Conservation (phyloP, 2,329 filamentous ascomycete genomes). For the Cladosporium austrohemisphaericum region DNA sequence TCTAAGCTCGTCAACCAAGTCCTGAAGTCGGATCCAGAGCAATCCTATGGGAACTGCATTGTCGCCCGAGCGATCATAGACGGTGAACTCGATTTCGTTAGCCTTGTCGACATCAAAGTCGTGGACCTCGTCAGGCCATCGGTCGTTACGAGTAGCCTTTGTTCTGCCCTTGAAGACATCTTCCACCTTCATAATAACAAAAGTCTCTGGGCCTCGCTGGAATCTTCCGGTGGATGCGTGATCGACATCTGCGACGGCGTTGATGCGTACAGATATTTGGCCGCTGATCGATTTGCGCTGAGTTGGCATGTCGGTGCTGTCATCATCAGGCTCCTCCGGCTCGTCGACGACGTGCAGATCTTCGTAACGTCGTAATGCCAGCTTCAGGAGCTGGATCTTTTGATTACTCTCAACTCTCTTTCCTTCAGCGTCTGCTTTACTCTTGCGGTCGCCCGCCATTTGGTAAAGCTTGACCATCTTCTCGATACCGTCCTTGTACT, state of each 20-base stretch:
- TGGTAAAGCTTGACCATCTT: conserved; percentile 98
- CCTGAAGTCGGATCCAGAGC: conserved; percentile 93
- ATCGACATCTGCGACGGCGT: conserved; percentile 89
- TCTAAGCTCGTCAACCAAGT: conserved; percentile 96
- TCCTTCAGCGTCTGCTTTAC: conserved; percentile 85
- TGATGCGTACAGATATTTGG: conserved; percentile 78
- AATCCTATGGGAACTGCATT: conserved; percentile 89
- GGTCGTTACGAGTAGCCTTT: conserved; percentile 76
- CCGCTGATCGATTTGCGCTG: conserved; percentile 94
- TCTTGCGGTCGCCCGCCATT: conserved; percentile 96
- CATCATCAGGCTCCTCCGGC: conserved; percentile 63
- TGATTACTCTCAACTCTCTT: conserved; percentile 92
- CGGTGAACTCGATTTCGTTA: conserved; percentile 95
- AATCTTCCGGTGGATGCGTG: conserved; percentile 81
- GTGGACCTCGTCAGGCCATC: conserved; percentile 88
- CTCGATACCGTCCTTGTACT: conserved; percentile 97
- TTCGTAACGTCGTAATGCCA: conserved; percentile 94
- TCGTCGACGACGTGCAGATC: conserved; percentile 72
- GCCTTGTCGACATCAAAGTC: conserved; percentile 95
- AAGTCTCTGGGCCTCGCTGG: conserved; percentile 87
- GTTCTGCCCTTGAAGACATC: conserved; percentile 88
- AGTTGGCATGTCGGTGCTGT: conserved; percentile 93
- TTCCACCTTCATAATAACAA: conserved; percentile 94
- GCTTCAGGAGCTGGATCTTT: conserved; percentile 93
- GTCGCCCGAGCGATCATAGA: conserved; percentile 90